A percentile compares a stretch with the other conserved stretches of the same genome.
These are phyloP conservation scores for Ustilago loliicola DNA, from an alignment of 1,284 basidiomycete genomes.

Conservation along the genomic window DNA sequence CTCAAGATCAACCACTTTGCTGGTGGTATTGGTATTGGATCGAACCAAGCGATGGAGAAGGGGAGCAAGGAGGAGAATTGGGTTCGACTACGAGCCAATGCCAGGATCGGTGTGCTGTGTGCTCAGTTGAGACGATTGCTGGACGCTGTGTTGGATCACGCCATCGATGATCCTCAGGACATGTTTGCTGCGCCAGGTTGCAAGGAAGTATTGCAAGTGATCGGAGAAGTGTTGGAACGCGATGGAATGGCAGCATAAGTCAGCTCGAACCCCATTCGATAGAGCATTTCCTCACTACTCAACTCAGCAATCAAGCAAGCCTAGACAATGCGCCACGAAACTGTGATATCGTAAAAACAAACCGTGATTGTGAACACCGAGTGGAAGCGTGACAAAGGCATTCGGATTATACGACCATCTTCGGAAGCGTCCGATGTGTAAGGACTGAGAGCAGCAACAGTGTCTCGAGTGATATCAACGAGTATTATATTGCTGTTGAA, in stretches of 20 bases:
- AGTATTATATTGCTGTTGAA: neutral
- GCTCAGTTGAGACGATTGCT: constrained; percentile 79
- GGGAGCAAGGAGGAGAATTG: constrained; percentile 68
- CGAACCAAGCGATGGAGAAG: constrained; percentile 28
- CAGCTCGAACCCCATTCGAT: neutral
- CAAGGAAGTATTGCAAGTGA: constrained; percentile 37
- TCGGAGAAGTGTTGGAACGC: constrained; percentile 35
- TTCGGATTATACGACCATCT: no score
- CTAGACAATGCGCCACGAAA: no score
- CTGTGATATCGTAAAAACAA: neutral
- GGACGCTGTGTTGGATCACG: constrained; percentile 41
- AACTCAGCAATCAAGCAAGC: neutral
- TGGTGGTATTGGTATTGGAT: constrained; percentile 76
- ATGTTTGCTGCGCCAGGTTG: constrained; percentile 44
- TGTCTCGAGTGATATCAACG: neutral
- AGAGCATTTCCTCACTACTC: no score
- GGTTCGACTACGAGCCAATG: constrained; percentile 83
- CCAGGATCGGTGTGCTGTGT: constrained; percentile 88
- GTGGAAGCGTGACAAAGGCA: no score
- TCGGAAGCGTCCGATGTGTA: no score
- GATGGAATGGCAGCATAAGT: constrained; percentile 33
- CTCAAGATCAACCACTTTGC: constrained; percentile 81
- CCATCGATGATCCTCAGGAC: constrained; percentile 35
- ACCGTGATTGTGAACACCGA: neutral
- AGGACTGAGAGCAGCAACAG: no score